These are phyloP conservation scores for Trichoderma sp. DNA, from an alignment of 2,329 filamentous ascomycete genomes.

Conservation along the genomic window DNA sequence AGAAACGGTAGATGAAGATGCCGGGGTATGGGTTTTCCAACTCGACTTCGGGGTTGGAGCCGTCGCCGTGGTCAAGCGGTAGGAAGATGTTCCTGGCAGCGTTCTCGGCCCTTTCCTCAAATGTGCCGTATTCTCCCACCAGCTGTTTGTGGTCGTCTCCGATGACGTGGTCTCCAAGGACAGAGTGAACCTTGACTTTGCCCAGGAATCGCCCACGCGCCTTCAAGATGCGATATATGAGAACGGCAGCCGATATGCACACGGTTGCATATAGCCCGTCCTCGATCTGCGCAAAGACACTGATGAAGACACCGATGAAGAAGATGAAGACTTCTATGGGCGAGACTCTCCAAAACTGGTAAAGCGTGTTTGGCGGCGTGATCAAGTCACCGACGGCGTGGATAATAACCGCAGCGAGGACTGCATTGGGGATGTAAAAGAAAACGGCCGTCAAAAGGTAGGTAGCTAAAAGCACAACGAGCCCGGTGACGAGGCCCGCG, in stretches of 20 bases:
- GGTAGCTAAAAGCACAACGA: conserved; percentile 83
- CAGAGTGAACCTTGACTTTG: conserved; percentile 63
- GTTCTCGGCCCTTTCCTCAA: conserved; percentile 42
- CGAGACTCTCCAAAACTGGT: conserved; percentile 92
- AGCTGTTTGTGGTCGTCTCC: conserved; percentile 54
- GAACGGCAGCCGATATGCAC: conserved; percentile 68
- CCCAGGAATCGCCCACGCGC: conserved; percentile 82
- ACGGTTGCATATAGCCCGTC: conserved; percentile 90
- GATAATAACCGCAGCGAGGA: conserved; percentile 85
- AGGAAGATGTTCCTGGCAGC: conserved; percentile 76
- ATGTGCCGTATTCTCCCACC: conserved; percentile 55
- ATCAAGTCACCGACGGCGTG: conserved; percentile 93
- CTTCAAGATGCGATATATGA: conserved; percentile 80
- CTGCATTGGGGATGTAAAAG: conserved; percentile 84
- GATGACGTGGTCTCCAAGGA: conserved; percentile 70
- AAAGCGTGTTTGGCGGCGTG: conserved; percentile 84
- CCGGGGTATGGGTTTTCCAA: conserved; percentile 84
- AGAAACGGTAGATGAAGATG: conserved; percentile 92
- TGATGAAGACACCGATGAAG: conserved; percentile 87
- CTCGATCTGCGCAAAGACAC: conserved; percentile 84
- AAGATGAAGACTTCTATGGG: conserved; percentile 90
- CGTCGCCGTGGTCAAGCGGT: conserved; percentile 82
- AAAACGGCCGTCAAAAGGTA: conserved; percentile 87
- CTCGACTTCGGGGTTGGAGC: conserved; percentile 79
- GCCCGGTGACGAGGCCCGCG: conserved; percentile 81